A percentile compares a stretch with the other conserved stretches of the same genome.
phyloP scores from a whole-genome alignment of 208 protist genomes.

The Entamoeba moshkovskii region DNA sequence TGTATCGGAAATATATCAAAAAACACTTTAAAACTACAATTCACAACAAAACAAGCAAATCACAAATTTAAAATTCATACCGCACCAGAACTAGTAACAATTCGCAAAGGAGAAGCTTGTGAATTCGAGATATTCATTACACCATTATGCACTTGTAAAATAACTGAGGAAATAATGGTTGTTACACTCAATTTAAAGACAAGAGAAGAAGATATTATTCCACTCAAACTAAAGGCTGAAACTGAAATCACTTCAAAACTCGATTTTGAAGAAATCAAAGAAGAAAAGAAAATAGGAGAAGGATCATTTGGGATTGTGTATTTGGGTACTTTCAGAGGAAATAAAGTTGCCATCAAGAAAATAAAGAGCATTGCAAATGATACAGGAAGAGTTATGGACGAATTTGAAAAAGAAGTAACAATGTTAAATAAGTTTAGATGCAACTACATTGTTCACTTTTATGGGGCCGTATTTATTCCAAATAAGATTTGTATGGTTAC shows the following conservation, averaged over 20 bases:
- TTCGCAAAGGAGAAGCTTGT: neutral
- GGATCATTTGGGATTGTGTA: neutral
- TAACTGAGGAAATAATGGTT: neutral
- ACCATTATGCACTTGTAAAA: neutral
- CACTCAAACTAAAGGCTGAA: neutral
- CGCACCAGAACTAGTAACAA: neutral
- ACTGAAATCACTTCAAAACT: neutral
- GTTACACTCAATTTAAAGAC: neutral
- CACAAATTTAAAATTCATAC: neutral
- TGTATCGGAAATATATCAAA: neutral
- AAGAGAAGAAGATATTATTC: neutral
- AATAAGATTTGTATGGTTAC: neutral
- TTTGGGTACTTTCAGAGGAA: neutral
- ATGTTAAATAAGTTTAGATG: neutral
- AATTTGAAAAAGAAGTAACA: neutral
- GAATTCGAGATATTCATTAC: neutral
- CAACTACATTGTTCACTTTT: neutral
- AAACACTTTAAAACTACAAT: neutral
- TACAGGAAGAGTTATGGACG: neutral
- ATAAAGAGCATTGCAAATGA: neutral
- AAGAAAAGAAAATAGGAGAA: neutral
- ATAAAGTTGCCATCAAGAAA: neutral
- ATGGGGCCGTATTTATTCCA: neutral
- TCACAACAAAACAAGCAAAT: neutral
- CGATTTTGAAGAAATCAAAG: neutral